These are phyloP conservation scores for Fusarium nelsonii DNA, from an alignment of 2,329 filamentous ascomycete species.

Conservation along the genomic window DNA sequence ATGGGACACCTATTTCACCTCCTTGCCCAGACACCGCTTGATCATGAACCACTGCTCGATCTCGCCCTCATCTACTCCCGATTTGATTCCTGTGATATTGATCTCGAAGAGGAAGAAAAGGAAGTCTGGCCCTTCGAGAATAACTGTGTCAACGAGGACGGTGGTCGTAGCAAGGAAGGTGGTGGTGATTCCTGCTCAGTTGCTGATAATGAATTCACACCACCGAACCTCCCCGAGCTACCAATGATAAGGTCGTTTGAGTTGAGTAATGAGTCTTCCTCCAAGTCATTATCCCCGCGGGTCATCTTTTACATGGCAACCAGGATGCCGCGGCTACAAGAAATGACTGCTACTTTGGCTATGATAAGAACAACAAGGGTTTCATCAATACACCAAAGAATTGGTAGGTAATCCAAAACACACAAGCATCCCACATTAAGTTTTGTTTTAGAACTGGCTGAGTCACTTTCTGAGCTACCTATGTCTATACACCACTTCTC, in stretches of 20 bases:
- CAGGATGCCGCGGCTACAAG: conserved; percentile 10
- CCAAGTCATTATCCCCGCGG: background rate
- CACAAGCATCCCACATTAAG: background rate
- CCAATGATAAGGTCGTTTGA: background rate
- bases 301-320: conserved; percentile 4
- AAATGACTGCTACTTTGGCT: background rate
- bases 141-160: too few relatives aligned
- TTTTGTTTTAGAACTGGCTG: background rate
- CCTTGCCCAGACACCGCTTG: background rate
- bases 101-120: too few relatives aligned
- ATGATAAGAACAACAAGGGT: background rate
- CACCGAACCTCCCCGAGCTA: conserved; percentile 5
- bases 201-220: background rate
- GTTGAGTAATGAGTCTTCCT: accelerated
- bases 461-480: background rate
- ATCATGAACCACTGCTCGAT: background rate
- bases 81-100: too few relatives aligned
- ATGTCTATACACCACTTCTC: background rate
- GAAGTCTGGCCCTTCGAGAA: too few relatives aligned
- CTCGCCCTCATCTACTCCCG: background rate
- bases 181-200: too few relatives aligned
- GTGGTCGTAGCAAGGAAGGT: too few relatives aligned
- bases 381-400: background rate
- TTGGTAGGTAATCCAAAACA: background rate
- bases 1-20: background rate